Evolutionary conservation across 192 early-diverging fungal species (phyloP).

Genomic region (Dimargaris verticillata): DNA sequence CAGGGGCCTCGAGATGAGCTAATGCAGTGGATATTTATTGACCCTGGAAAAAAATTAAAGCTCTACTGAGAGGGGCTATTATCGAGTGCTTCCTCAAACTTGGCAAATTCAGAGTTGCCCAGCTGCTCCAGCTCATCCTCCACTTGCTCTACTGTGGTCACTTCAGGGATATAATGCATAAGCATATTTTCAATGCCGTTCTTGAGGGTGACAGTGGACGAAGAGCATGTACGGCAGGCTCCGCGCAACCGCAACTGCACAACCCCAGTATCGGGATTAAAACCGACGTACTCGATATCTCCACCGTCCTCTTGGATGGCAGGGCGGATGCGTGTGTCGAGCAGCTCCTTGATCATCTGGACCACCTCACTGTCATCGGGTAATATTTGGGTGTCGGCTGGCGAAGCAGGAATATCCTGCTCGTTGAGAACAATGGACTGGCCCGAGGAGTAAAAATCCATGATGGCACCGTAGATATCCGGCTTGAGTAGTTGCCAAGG

Average conservation of each 20-base stretch:
- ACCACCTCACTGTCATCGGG: constrained; percentile 83
- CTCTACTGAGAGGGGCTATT: background rate
- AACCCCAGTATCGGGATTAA: constrained; percentile 58
- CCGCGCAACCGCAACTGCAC: constrained; percentile 88
- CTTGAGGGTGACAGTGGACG: constrained; percentile 80
- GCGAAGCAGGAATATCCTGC: constrained; percentile 11
- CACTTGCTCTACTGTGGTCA: constrained; percentile 71
- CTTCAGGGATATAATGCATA: constrained; percentile 95
- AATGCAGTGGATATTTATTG: no score
- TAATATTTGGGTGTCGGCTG: constrained; percentile 36
- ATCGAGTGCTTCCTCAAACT: constrained; percentile 42
- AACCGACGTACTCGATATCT: constrained; percentile 90
- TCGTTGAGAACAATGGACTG: constrained; percentile 53
- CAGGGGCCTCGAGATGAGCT: no score
- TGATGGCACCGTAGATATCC: constrained; percentile 88
- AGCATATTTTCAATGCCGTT: constrained; percentile 99
- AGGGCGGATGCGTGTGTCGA: constrained; percentile 88
- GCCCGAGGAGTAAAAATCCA: constrained; percentile 82
- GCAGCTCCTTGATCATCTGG: constrained; percentile 94
- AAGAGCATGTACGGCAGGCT: constrained; percentile 87
- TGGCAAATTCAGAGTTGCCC: constrained; percentile 72
- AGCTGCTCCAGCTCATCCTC: constrained; percentile 70
- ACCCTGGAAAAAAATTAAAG: no score
- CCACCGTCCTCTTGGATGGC: constrained; percentile 98
- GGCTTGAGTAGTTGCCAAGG: constrained; percentile 97